Conservation (phyloP, 768 basidiomycete genomes). For the Clitopilus passeckerianus region DNA sequence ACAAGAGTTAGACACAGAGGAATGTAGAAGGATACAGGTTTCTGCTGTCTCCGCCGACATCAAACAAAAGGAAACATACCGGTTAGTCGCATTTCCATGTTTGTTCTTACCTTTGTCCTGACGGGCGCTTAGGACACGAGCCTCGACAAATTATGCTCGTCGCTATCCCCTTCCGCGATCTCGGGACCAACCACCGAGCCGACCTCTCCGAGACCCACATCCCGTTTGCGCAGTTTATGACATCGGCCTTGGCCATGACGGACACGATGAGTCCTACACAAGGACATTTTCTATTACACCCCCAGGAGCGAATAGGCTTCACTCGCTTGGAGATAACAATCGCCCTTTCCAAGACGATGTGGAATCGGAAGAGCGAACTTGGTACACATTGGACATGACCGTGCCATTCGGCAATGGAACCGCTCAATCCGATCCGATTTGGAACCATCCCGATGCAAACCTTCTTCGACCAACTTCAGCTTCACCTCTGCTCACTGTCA, state of each 20-base stretch:
- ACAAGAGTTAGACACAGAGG: constrained; percentile 38
- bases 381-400: constrained; percentile 55
- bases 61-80: constrained; percentile 60
- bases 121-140: constrained; percentile 28
- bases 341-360: constrained; percentile 42
- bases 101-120: background rate
- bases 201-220: constrained; percentile 53
- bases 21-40: constrained; percentile 54
- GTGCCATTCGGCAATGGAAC: constrained; percentile 38
- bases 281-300: constrained; percentile 49
- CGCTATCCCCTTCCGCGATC: constrained; percentile 53
- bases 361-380: constrained; percentile 26
- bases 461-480: constrained; percentile 39
- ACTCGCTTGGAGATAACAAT: constrained; percentile 43
- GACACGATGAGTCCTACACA: constrained; percentile 15
- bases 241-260: constrained; percentile 30
- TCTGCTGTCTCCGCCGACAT: constrained; percentile 52
- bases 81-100: constrained; percentile 31
- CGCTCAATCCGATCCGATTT: constrained; percentile 17
- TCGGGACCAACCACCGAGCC: constrained; percentile 57
- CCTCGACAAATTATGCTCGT: constrained; percentile 34
- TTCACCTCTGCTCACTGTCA: constrained; percentile 54
- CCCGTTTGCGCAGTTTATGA: constrained; percentile 50
- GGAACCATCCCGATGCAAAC: constrained; percentile 26
- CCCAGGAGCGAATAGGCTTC: constrained; percentile 36